Conservation (phyloP, 352 stramenopile genomes). For the Paralagenidium karlingii region DNA sequence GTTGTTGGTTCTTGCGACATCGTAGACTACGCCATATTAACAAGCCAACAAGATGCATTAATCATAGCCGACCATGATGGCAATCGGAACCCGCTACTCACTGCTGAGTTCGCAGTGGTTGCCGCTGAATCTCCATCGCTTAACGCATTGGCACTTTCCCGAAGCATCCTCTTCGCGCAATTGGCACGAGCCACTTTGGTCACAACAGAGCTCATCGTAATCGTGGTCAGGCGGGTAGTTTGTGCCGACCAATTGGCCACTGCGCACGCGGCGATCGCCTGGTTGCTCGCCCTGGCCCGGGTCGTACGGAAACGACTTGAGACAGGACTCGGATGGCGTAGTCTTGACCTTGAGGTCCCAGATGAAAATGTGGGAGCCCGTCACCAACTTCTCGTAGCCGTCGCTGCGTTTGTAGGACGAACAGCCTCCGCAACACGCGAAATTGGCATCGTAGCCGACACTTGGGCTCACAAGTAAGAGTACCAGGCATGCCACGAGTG, state of each 20-base stretch:
- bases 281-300: conserved; percentile 37
- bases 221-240: conserved; percentile 66
- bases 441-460: conserved; percentile 34
- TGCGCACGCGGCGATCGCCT: conserved; percentile 41
- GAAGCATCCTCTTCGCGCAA: conserved; percentile 39
- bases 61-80: background rate
- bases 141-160: conserved; percentile 46
- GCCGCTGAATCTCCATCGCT: conserved; percentile 47
- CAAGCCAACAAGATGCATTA: background rate
- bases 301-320: conserved; percentile 49
- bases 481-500: no score
- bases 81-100: conserved; percentile 9
- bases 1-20: conserved; percentile 33
- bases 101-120: conserved; percentile 52
- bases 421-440: conserved; percentile 58
- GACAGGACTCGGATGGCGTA: conserved; percentile 20
- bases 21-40: conserved; percentile 26
- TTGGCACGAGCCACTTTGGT: conserved; percentile 36
- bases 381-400: conserved; percentile 30
- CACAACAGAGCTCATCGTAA: conserved; percentile 49
- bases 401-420: conserved; percentile 40
- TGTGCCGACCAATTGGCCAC: conserved; percentile 35
- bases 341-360: conserved; percentile 58
- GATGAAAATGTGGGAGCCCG: conserved; percentile 40
- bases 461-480: no score